phyloP scores from a whole-genome alignment of 176 grass and related monocot species.

The Zoysia japonica region DNA sequence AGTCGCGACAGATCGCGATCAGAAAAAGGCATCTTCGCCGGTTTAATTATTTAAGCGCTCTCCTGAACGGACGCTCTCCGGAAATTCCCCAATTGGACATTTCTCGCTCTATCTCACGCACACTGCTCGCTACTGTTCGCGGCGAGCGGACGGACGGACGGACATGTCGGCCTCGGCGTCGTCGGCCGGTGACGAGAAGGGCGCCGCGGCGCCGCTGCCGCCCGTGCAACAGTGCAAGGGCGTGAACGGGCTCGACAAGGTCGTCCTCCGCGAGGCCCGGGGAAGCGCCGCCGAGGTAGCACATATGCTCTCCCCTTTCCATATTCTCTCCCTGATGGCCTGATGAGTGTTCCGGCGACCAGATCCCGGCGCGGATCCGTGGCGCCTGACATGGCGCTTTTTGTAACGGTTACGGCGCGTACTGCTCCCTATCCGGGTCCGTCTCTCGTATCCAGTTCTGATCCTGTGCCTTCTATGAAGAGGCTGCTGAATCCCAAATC shows the following conservation, averaged over 20 bases:
- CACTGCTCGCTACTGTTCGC: background rate
- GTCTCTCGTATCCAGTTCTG: background rate
- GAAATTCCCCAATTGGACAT: slow-evolving; percentile 39
- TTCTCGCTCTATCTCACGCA: background rate
- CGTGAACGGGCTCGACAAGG: slow-evolving; percentile 71
- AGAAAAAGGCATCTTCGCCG: slow-evolving; percentile 16
- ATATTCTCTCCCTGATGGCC: background rate
- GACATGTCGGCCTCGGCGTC: slow-evolving; percentile 45
- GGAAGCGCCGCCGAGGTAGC: slow-evolving; percentile 73
- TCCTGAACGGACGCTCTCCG: background rate
- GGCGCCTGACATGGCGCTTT: background rate
- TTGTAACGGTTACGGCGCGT: background rate
- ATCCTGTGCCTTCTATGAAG: background rate
- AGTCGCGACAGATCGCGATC: slow-evolving; percentile 23
- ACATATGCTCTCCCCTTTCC: background rate
- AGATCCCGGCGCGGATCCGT: slow-evolving; percentile 45
- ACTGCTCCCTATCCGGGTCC: background rate
- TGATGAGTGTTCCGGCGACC: background rate
- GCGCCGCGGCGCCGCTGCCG: background rate
- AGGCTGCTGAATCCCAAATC: background rate
- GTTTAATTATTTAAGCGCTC: slow-evolving; percentile 33
- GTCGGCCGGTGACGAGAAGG: slow-evolving; percentile 8
- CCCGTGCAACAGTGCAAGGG: slow-evolving; percentile 58
- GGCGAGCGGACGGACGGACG: background rate
- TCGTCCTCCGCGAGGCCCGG: slow-evolving; percentile 65